phyloP scores from a whole-genome alignment of 225 moss, liverwort and hornwort genomes.

The Anthoceros angustus region DNA sequence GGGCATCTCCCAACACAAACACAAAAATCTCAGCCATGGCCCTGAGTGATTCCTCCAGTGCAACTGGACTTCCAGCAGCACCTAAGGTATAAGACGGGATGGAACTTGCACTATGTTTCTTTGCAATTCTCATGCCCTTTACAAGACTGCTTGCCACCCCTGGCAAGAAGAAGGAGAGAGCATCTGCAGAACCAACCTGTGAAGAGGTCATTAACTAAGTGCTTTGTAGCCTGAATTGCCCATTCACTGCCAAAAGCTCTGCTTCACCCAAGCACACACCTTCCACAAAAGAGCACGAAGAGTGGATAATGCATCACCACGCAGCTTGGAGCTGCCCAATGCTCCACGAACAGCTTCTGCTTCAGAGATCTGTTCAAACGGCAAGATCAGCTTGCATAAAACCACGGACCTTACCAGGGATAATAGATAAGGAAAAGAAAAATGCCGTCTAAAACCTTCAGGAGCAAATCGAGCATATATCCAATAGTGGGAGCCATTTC shows the following conservation, averaged over 20 bases:
- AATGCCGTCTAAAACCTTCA: constrained; percentile 42
- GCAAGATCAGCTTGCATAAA: neutral
- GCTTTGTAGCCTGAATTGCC: neutral
- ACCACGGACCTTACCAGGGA: neutral
- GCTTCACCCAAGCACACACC: constrained; percentile 17
- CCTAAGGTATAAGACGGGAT: constrained; percentile 51
- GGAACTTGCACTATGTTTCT: constrained; percentile 41
- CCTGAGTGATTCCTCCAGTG: constrained; percentile 72
- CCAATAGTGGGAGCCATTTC: constrained; percentile 67
- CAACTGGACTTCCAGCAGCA: constrained; percentile 80
- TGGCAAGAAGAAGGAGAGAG: constrained; percentile 80
- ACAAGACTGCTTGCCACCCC: constrained; percentile 72
- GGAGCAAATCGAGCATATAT: constrained; percentile 69
- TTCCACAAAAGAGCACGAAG: constrained; percentile 48
- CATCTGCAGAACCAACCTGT: constrained; percentile 95
- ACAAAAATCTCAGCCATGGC: constrained; percentile 59
- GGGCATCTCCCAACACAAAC: constrained; percentile 53
- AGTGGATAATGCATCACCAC: constrained; percentile 56
- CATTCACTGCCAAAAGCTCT: neutral
- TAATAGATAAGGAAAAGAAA: neutral
- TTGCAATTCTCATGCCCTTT: constrained; percentile 53
- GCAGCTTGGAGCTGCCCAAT: constrained; percentile 71
- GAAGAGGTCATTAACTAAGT: constrained; percentile 21
- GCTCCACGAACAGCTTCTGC: constrained; percentile 55
- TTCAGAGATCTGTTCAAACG: constrained; percentile 55